Evolutionary conservation across 768 basidiomycete genomes (phyloP).

Genomic region (Tulasnella sp.): DNA sequence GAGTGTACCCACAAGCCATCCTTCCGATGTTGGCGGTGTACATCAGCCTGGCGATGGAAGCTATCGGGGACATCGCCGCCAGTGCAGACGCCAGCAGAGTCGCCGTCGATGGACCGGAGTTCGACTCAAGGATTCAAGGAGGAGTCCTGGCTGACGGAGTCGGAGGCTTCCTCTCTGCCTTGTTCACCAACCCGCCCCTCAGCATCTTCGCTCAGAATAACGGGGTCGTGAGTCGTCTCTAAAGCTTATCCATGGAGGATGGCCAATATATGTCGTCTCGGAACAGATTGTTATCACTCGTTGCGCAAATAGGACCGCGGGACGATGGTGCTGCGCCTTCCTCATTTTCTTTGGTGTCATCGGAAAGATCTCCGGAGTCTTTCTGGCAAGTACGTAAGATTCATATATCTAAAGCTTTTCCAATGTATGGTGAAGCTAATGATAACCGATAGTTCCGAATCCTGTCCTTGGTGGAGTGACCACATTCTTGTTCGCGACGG

Average conservation of each 20-base stretch:
- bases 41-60: slow-evolving; percentile 66
- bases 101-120: slow-evolving; percentile 60
- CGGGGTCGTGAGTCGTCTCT: slow-evolving; percentile 34
- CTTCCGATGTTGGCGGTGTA: slow-evolving; percentile 54
- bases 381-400: slow-evolving; percentile 50
- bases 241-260: neutral
- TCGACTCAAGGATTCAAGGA: slow-evolving; percentile 74
- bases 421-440: neutral
- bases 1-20: slow-evolving; percentile 61
- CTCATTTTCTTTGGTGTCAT: slow-evolving; percentile 70
- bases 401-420: neutral
- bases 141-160: slow-evolving; percentile 75
- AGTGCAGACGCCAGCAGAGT: slow-evolving; percentile 71
- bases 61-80: slow-evolving; percentile 76
- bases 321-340: slow-evolving; percentile 68
- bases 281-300: slow-evolving; percentile 59
- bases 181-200: slow-evolving; percentile 72
- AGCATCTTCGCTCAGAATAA: slow-evolving; percentile 78
- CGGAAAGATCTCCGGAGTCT: slow-evolving; percentile 73
- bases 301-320: slow-evolving; percentile 70
- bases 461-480: slow-evolving; percentile 77
- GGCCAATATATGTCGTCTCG: neutral
- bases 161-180: slow-evolving; percentile 63
- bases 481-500: slow-evolving; percentile 74
- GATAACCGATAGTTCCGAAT: slow-evolving; percentile 45